Percentiles rank a stretch among this genome's conserved stretches.
These are phyloP conservation scores for Aureobasidium uvarum DNA, from an alignment of 2,329 filamentous ascomycete genomes.

Conservation along the genomic window DNA sequence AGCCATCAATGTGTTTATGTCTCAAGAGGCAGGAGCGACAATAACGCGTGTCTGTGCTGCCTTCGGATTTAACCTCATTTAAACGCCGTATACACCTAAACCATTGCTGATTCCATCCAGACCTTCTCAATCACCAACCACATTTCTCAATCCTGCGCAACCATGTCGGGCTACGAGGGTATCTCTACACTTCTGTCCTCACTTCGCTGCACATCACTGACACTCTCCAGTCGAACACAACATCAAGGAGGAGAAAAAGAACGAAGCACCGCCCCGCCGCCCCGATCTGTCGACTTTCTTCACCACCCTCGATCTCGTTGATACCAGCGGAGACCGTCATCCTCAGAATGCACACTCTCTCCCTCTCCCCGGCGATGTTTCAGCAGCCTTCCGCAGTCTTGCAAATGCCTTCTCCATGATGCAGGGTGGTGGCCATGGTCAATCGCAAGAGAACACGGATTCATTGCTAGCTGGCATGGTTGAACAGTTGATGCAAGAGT, in stretches of 20 bases:
- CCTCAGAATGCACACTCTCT: slow-evolving; percentile 57
- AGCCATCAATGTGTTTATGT: slow-evolving; percentile 5
- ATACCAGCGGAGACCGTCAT: slow-evolving; percentile 52
- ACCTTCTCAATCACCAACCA: not conserved
- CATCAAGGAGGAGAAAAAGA: slow-evolving; percentile 43
- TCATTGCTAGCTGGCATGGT: slow-evolving; percentile 56
- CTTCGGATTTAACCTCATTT: slow-evolving; percentile 8
- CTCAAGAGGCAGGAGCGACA: slow-evolving; percentile 8
- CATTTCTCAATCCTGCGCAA: slow-evolving; percentile 3
- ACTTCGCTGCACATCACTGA: not conserved
- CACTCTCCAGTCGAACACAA: slow-evolving; percentile 49
- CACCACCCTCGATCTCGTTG: slow-evolving; percentile 58
- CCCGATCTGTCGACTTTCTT: slow-evolving; percentile 67
- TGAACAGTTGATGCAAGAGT: slow-evolving; percentile 53
- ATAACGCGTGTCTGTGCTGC: slow-evolving; percentile 19
- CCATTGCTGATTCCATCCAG: not conserved
- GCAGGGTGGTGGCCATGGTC: slow-evolving; percentile 41
- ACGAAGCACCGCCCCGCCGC: slow-evolving; percentile 47
- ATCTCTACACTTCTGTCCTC: not conserved
- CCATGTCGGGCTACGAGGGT: slow-evolving; percentile 52
- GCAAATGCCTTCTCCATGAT: slow-evolving; percentile 62
- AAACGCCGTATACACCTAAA: slow-evolving; percentile 15
- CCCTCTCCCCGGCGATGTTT: slow-evolving; percentile 60
- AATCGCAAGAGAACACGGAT: slow-evolving; percentile 30
- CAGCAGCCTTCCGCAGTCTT: slow-evolving; percentile 58